These are phyloP conservation scores for Themeda triandra DNA, from an alignment of 176 grass and related monocot genomes.

Conservation along the genomic window DNA sequence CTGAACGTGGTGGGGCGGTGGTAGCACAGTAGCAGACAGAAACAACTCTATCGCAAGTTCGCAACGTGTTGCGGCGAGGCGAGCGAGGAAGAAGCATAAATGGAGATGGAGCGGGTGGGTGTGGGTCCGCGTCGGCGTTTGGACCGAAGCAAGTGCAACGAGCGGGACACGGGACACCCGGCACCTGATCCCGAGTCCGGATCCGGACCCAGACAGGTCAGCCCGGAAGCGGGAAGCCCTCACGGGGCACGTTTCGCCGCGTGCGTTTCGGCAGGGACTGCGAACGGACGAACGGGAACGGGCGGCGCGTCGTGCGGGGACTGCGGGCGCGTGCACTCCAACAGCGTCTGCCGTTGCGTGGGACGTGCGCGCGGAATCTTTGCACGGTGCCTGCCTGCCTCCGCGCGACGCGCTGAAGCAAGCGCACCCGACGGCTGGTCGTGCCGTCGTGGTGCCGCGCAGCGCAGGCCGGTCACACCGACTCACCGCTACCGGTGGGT, in stretches of 20 bases:
- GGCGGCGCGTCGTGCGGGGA: neutral
- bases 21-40: neutral
- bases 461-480: neutral
- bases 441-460: too few species aligned
- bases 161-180: neutral
- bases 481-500: neutral
- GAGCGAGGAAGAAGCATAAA: neutral
- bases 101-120: neutral
- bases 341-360: neutral
- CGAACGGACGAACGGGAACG: neutral
- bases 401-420: neutral
- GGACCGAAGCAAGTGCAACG: neutral
- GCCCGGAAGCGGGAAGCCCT: neutral
- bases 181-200: neutral
- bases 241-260: neutral
- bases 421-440: neutral
- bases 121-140: neutral
- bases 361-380: constrained; percentile 30
- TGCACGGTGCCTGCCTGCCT: neutral
- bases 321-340: constrained; percentile 32
- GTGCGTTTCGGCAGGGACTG: neutral
- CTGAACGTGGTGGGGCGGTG: neutral
- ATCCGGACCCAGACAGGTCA: too few species aligned
- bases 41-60: neutral
- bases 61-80: neutral